Percentiles rank a stretch among this genome's conserved stretches.
phyloP scores from a whole-genome alignment of 108 stramenopile species.

The Discostella pseudostelligera region DNA sequence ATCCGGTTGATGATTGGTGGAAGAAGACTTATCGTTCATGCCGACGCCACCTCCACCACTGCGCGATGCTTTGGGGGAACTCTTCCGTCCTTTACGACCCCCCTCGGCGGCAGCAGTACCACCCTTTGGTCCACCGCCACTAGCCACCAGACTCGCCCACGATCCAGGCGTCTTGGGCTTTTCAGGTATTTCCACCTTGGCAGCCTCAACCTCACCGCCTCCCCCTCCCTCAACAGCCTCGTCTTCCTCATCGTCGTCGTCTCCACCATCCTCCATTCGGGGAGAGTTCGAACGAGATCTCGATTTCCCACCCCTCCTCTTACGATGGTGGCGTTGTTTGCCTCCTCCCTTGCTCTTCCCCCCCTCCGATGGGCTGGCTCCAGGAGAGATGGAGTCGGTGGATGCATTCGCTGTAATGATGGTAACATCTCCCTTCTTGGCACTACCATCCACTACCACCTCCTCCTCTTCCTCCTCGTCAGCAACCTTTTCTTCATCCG shows the following conservation, averaged over 20 bases:
- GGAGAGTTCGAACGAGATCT: constrained; percentile 45
- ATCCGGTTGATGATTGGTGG: constrained; percentile 10
- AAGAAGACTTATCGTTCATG: constrained; percentile 12
- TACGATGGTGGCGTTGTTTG: constrained; percentile 17
- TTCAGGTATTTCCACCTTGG: constrained; percentile 26
- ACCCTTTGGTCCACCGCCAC: constrained; percentile 40
- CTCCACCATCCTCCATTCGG: neutral
- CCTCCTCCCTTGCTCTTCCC: constrained; percentile 8
- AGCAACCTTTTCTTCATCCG: constrained; percentile 35
- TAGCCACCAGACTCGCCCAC: constrained; percentile 83
- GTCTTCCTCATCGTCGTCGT: constrained; percentile 15
- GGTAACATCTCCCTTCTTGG: constrained; percentile 37
- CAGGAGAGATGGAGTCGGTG: constrained; percentile 11
- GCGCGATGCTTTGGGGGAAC: constrained; percentile 25
- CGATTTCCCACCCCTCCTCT: constrained; percentile 42
- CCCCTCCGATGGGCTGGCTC: constrained; percentile 24
- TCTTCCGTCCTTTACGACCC: constrained; percentile 25
- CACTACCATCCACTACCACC: constrained; percentile 31
- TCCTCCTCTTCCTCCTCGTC: constrained; percentile 13
- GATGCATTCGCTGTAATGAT: constrained; percentile 36
- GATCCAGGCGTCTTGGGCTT: constrained; percentile 66
- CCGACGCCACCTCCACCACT: constrained; percentile 10
- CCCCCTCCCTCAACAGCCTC: neutral
- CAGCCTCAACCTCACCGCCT: neutral
- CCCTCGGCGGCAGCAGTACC: constrained; percentile 13